Conservation (phyloP, 2,329 filamentous ascomycete species). For the Podosphaera fusca region DNA sequence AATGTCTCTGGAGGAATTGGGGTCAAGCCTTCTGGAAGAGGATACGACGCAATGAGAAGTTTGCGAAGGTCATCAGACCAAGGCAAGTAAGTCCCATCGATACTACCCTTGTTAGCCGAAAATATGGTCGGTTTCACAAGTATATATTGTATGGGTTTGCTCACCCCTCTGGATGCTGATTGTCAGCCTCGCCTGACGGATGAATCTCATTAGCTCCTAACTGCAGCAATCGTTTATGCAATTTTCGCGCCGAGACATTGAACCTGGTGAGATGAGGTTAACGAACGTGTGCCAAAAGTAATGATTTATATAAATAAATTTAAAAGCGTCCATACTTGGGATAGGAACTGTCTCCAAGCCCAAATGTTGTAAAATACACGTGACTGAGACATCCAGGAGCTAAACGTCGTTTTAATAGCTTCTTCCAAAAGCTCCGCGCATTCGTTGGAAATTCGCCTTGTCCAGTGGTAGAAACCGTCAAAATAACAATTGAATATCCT, state of each 20-base stretch:
- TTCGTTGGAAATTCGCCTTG: constrained; percentile 86
- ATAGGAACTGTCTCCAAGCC: constrained; percentile 86
- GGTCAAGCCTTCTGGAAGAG: constrained; percentile 39
- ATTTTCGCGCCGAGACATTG: constrained; percentile 79
- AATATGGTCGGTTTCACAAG: neutral
- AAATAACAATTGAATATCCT: constrained; percentile 38
- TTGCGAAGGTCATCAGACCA: constrained; percentile 51
- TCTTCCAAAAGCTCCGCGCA: constrained; percentile 62
- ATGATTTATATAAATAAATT: too few species aligned
- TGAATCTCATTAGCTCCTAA: constrained; percentile 60
- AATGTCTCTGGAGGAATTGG: constrained; percentile 54
- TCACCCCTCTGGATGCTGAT: constrained; percentile 79
- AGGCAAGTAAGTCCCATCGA: constrained; percentile 59
- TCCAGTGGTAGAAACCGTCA: constrained; percentile 77
- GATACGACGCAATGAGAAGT: constrained; percentile 41
- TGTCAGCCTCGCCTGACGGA: constrained; percentile 67
- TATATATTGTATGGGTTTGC: constrained; percentile 12
- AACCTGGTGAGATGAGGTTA: constrained; percentile 28
- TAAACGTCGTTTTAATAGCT: constrained; percentile 56
- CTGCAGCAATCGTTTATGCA: constrained; percentile 64
- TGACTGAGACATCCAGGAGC: constrained; percentile 42
- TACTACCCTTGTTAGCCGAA: constrained; percentile 23
- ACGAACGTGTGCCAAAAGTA: neutral
- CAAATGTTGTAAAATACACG: constrained; percentile 64
- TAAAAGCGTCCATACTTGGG: constrained; percentile 34